phyloP scores from a whole-genome alignment of 345 rosid genomes.

The Viola odorata region DNA sequence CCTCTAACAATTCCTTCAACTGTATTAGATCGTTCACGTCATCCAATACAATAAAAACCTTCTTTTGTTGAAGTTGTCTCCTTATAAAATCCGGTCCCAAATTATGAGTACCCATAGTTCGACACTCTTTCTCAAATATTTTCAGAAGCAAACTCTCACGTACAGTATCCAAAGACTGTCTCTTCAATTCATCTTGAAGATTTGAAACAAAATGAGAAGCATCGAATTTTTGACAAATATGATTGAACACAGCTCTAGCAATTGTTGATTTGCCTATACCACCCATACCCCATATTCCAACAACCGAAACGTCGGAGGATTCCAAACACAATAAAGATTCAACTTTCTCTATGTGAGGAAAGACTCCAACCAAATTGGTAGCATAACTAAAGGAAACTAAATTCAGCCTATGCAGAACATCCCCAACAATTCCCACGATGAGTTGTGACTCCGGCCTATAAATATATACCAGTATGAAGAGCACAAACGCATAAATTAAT shows the following conservation, averaged over 20 bases:
- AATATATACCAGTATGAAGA: neutral
- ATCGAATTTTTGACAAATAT: neutral
- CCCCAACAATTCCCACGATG: neutral
- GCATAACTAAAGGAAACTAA: neutral
- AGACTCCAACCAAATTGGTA: neutral
- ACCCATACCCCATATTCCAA: neutral
- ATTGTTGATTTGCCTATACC: neutral
- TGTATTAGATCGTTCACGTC: neutral
- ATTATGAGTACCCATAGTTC: neutral
- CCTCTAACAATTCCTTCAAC: neutral
- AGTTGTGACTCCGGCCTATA: neutral
- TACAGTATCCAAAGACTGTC: neutral
- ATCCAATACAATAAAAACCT: conserved; percentile 3
- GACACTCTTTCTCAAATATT: neutral
- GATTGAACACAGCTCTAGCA: neutral
- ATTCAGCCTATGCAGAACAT: neutral
- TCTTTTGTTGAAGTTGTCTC: neutral
- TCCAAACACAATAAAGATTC: neutral
- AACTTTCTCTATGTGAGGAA: neutral
- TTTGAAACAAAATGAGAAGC: neutral
- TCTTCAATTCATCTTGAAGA: neutral
- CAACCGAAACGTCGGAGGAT: neutral
- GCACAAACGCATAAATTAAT: too few species aligned
- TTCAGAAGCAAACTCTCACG: neutral
- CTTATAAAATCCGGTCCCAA: neutral